These are phyloP conservation scores for Prunus campanulata DNA, from an alignment of 306 rosid species.

Conservation along the genomic window DNA sequence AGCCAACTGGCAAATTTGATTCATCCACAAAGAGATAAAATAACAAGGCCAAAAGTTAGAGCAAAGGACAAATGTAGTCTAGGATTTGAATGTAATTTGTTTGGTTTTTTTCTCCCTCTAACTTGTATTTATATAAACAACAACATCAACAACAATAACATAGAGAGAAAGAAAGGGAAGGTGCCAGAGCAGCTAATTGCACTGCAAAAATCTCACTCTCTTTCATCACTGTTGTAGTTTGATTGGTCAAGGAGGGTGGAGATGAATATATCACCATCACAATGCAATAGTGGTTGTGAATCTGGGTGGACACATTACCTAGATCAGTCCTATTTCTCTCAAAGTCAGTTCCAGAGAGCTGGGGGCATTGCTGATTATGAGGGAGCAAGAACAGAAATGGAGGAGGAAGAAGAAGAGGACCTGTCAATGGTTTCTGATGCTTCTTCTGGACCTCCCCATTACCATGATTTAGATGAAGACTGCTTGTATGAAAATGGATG, in stretches of 20 bases:
- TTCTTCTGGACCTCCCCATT: conserved; percentile 86
- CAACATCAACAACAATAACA: conserved; percentile 21
- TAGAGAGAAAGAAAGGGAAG: conserved; percentile 10
- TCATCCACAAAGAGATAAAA: conserved; percentile 60
- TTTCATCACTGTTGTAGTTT: background rate
- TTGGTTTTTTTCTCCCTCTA: conserved; percentile 35
- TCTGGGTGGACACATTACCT: conserved; percentile 95
- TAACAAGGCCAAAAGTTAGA: conserved; percentile 59
- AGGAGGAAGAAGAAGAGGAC: conserved; percentile 45
- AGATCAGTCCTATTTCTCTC: conserved; percentile 59
- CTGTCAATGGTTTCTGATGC: conserved; percentile 93
- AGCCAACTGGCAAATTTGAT: conserved; percentile 91
- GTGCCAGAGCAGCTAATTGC: conserved; percentile 15
- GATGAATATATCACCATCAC: conserved; percentile 65
- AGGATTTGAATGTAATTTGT: conserved; percentile 58
- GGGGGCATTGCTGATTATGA: conserved; percentile 18
- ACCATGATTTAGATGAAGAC: conserved; percentile 38
- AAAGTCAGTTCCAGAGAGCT: conserved; percentile 27
- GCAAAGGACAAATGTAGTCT: conserved; percentile 60
- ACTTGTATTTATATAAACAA: conserved; percentile 44
- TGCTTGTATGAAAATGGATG: conserved; percentile 36
- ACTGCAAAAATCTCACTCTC: background rate
- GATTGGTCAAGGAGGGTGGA: background rate
- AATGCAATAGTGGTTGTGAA: conserved; percentile 63
- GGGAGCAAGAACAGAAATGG: conserved; percentile 30